Evolutionary conservation across 2,329 filamentous ascomycete species (phyloP), one percentile per base, ranked within the genome.

Genomic region (Clarireedia paspali): DNA sequence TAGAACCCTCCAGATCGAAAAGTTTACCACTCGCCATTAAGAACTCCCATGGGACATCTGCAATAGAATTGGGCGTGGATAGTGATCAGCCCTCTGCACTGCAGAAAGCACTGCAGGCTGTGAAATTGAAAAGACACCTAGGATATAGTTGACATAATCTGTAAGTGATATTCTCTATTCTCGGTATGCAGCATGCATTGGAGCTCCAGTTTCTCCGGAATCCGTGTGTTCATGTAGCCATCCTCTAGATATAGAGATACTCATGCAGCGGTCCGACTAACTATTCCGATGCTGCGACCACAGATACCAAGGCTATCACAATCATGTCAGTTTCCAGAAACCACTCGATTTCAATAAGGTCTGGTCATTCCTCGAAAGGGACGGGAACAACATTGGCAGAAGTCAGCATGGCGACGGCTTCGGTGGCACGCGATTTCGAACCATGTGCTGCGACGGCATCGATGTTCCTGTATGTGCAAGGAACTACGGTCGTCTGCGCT

Each of bases 371-470:
- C 50, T 63, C 65, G 47, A 65, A 62, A 45, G 75, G 74, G 53
- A 73, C 72, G 58, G 65, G 71, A 56, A 67, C 70, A 30, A 73
- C 76, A 66, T 69, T 76, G 65, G 74, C 76, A 69, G 77, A 83
- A 66, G 78, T 79, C 66, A 73, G 54, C 56, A 77, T 81, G 75
- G 74, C 79, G 56, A 69, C 77, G 45, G 74, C 55, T 24, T 71
- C 75, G 53, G 71, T 77, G 24, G 68, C 75, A 60, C 77, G 75
- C 63, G 80, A 84, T 59, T 90, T 96, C 64, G 88, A 94, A 64
- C 88, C 94, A 57, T 95, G 89, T 70, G 90, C 91, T 17, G 91
- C 94, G 30, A 97, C 94, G 4, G 89, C 88, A 2, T 89, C 90
- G 24, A 88, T 94, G 76, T 87, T 99, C 62, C 80, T 99, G 26